phyloP scores from a whole-genome alignment of 2,329 filamentous ascomycete species.

The Alternaria triticimaculans region DNA sequence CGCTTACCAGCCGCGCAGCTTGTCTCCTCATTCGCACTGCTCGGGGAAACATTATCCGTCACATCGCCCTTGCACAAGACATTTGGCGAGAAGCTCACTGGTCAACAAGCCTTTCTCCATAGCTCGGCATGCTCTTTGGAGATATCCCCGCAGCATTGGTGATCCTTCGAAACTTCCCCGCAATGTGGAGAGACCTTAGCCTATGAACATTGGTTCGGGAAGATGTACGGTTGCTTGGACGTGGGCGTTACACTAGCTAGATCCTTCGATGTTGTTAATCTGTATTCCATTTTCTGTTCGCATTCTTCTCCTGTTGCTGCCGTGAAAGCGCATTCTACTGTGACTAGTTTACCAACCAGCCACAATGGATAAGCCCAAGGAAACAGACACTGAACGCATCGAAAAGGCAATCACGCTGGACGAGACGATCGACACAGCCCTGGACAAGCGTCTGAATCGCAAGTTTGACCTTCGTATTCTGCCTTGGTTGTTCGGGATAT shows the following conservation, averaged over 20 bases:
- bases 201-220: not conserved
- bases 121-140: not conserved
- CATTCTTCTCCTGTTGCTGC: not conserved
- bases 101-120: not conserved
- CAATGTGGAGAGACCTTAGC: constrained; percentile 1
- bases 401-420: constrained; percentile 2
- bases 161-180: constrained; percentile 5
- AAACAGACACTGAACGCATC: not conserved
- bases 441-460: constrained; percentile 48
- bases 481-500: constrained; percentile 56
- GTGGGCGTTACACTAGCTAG: not conserved
- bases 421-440: constrained; percentile 4
- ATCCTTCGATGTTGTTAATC: not conserved
- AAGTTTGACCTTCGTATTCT: constrained; percentile 54
- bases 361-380: constrained; percentile 1
- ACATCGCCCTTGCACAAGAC: not conserved
- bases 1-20: not conserved
- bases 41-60: not conserved
- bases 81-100: not conserved
- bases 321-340: not conserved
- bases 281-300: not conserved
- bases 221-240: not conserved
- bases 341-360: not conserved
- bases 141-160: constrained; percentile 3
- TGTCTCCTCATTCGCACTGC: not conserved